Evolutionary conservation across 331 rosid genomes (phyloP).

Genomic region (Quercus tomentella): DNA sequence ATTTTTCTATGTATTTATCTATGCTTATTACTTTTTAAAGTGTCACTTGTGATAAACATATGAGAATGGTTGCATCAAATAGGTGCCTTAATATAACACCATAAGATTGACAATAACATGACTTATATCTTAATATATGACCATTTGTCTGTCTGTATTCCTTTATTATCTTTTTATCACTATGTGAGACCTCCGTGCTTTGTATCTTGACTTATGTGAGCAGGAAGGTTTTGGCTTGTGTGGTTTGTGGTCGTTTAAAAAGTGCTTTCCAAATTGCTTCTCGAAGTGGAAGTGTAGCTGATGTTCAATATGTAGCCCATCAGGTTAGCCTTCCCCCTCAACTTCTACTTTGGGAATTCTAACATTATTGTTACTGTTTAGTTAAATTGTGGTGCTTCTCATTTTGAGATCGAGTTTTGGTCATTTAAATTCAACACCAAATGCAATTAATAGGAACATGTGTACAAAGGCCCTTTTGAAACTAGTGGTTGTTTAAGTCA

Average conservation of each 20-base stretch:
- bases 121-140: not conserved
- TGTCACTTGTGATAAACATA: not conserved
- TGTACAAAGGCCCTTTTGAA: not conserved
- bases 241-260: conserved; percentile 97
- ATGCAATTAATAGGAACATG: not conserved
- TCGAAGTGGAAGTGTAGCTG: conserved; percentile 98
- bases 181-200: not conserved
- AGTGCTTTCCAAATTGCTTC: conserved; percentile 99
- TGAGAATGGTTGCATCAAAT: not conserved
- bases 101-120: not conserved
- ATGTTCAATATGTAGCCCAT: conserved; percentile 98
- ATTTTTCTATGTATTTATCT: not conserved
- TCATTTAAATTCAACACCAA: not conserved
- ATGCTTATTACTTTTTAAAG: not conserved
- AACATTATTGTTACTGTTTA: not conserved
- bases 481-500: not conserved
- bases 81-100: not conserved
- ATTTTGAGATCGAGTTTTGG: not conserved
- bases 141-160: not conserved
- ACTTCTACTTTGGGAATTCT: conserved; percentile 5
- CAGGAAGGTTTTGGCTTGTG: conserved; percentile 99
- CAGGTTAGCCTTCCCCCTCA: conserved; percentile 56
- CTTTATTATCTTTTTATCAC: conserved; percentile 5
- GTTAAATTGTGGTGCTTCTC: not conserved
- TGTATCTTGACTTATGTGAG: conserved; percentile 25